These are phyloP conservation scores for Saccharomycopsis sp. DNA, from an alignment of 805 yeast species.

Conservation along the genomic window DNA sequence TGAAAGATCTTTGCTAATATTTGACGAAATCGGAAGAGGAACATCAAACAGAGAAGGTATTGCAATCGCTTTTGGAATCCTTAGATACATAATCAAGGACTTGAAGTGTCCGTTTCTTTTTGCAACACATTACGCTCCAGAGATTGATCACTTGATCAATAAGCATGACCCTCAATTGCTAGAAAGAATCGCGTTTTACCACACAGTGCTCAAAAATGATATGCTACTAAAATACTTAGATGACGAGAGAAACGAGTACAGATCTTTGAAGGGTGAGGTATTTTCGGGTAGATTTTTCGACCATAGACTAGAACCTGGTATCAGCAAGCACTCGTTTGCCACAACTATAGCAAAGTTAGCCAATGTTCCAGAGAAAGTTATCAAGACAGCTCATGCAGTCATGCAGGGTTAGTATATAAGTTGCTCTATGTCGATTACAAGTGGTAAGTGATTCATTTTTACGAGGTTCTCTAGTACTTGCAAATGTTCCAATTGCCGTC, in stretches of 20 bases:
- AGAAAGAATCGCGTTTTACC: slow-evolving; percentile 21
- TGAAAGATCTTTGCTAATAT: slow-evolving; percentile 58
- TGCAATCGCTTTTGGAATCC: slow-evolving; percentile 75
- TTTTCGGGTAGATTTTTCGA: slow-evolving; percentile 29
- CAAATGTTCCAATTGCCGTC: too few relatives aligned
- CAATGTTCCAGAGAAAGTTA: slow-evolving; percentile 62
- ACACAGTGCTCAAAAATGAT: slow-evolving; percentile 13
- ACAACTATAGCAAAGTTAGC: slow-evolving; percentile 70
- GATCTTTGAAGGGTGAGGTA: slow-evolving; percentile 2
- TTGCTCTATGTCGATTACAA: too few relatives aligned
- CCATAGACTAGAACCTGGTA: slow-evolving; percentile 57
- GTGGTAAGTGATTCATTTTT: neutral
- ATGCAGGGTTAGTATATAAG: neutral
- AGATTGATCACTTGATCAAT: slow-evolving; percentile 37
- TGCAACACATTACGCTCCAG: slow-evolving; percentile 80
- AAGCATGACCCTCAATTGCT: slow-evolving; percentile 24
- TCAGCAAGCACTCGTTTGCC: slow-evolving; percentile 72
- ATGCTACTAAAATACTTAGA: slow-evolving; percentile 11
- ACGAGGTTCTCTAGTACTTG: neutral
- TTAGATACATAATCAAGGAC: slow-evolving; percentile 44
- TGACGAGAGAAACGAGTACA: slow-evolving; percentile 3
- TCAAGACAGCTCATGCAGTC: slow-evolving; percentile 43
- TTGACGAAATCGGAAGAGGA: slow-evolving; percentile 89
- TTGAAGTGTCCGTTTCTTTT: slow-evolving; percentile 71
- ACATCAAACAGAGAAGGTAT: slow-evolving; percentile 81